Base-by-base conservation (phyloP, 352 stramenopile genomes). In the Phytophthora cactorum region DNA sequence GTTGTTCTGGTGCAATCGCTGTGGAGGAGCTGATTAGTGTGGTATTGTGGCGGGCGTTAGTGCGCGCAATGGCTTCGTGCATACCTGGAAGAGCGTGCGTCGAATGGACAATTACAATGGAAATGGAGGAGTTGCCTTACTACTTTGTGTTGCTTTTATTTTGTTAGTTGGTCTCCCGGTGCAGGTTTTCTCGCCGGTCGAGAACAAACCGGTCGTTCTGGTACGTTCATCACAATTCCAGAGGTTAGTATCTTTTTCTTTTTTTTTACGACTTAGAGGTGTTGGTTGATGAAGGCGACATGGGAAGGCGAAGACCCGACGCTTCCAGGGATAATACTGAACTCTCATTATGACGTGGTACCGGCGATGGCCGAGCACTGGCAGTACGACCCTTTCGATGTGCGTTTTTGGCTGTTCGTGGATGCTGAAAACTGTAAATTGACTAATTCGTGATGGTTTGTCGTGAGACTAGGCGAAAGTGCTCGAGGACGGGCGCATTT, bases 301-400 rank as follows among this genome's bases (percentile, higher is more conserved):
- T 98, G 95, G 91, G 75, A 78, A 41, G 97, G 97, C 3, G 74
- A 86, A 38, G 81, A 98, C 68, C 58, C 89, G n/a, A 75, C 79
- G 32, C 81, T 98, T 39, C 93, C 95, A 1, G 72, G 87, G 2
- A 82, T 99, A 36, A 68, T 99, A 6, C 75, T 98, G n/a, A 99
- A 99, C 73, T 97, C 86, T 17, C 97, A 99, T 72, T 99, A 99
- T 75, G 97, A 99, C 73, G 96, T 99, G 17, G 97, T 99, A 10
- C 97, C 97, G 0, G 93, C 86, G 29, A 86, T 96, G 57, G 38
- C 73, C 3, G 82, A 97, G 50, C 74, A 90, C 56, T 99, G 97
- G 97, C 84, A 95, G 22, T 88, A 88, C 9, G 91, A 97, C 49
- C 91, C 97, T 1, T 99, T 98, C 68, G 89, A 87, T 17, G 84